Evolutionary conservation across 345 rosid genomes (phyloP).

Genomic region (Tarenaya hassleriana): DNA sequence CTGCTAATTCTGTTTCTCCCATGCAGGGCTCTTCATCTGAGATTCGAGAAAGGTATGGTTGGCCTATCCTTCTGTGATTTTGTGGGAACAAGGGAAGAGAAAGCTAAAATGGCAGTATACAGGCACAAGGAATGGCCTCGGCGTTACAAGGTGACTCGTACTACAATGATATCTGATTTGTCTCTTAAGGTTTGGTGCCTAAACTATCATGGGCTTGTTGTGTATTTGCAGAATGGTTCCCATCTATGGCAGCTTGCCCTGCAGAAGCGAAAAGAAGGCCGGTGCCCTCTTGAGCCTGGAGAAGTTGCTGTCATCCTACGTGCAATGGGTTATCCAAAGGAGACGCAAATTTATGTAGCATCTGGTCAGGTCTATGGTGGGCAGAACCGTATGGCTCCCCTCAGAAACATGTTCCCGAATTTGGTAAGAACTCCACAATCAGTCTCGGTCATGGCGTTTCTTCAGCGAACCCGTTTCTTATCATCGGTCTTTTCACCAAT

Average conservation of each 20-base stretch:
- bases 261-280: conserved; percentile 95
- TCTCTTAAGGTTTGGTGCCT: conserved; percentile 12
- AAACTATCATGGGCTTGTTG: not conserved
- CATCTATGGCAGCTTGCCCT: conserved; percentile 95
- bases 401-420: conserved; percentile 97
- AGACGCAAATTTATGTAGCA: conserved; percentile 98
- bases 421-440: conserved; percentile 37
- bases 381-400: conserved; percentile 97
- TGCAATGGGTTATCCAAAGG: conserved; percentile 98
- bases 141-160: conserved; percentile 69
- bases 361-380: conserved; percentile 99
- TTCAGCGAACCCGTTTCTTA: not conserved
- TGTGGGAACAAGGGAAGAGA: conserved; percentile 98
- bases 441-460: too few species aligned
- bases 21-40: conserved; percentile 97
- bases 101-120: conserved; percentile 86
- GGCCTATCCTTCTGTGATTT: conserved; percentile 97
- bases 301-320: conserved; percentile 98
- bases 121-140: conserved; percentile 99
- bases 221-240: conserved; percentile 78
- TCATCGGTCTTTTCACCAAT: not conserved
- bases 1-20: conserved; percentile 16
- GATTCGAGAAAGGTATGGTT: conserved; percentile 99
- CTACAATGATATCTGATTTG: not conserved
- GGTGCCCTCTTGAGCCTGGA: conserved; percentile 99